phyloP scores from a whole-genome alignment of 129 eudicot genomes.

The Helianthus tuberosus region DNA sequence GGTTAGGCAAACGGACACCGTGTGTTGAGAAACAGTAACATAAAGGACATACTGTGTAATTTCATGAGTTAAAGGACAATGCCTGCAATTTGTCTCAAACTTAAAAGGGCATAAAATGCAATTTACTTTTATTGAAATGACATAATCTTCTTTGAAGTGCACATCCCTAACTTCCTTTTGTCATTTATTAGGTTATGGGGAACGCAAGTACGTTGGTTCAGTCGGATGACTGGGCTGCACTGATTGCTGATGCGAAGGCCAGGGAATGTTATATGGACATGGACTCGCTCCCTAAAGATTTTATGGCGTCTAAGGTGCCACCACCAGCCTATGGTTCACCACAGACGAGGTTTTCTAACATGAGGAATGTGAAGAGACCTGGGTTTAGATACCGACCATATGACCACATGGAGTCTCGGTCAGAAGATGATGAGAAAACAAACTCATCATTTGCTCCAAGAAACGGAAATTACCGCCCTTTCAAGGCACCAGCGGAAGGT shows the following conservation, averaged over 20 bases:
- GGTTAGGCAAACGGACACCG: too few relatives aligned
- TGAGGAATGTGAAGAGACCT: constrained; percentile 63
- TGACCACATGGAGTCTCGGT: constrained; percentile 70
- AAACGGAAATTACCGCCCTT: constrained; percentile 66
- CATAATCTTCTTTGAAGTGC: not conserved
- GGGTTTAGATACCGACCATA: constrained; percentile 65
- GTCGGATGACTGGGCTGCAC: constrained; percentile 95
- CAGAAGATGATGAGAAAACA: constrained; percentile 76
- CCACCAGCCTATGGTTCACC: constrained; percentile 20
- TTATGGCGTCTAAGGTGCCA: constrained; percentile 37
- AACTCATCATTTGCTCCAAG: constrained; percentile 45
- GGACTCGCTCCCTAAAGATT: constrained; percentile 92
- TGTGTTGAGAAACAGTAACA: too few relatives aligned
- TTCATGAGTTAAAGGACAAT: too few relatives aligned
- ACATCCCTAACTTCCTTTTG: not conserved
- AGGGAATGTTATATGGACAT: constrained; percentile 79
- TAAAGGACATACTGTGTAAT: too few relatives aligned
- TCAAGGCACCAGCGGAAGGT: constrained; percentile 46
- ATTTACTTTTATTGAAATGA: not conserved
- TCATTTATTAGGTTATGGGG: constrained; percentile 74
- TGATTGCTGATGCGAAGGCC: constrained; percentile 82
- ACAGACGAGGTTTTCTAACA: constrained; percentile 52
- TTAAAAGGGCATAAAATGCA: too few relatives aligned
- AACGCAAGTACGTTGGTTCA: constrained; percentile 77
- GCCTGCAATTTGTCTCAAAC: too few relatives aligned